Base-by-base conservation (phyloP, 108 stramenopile genomes). In the Skeletonema marinoi region DNA sequence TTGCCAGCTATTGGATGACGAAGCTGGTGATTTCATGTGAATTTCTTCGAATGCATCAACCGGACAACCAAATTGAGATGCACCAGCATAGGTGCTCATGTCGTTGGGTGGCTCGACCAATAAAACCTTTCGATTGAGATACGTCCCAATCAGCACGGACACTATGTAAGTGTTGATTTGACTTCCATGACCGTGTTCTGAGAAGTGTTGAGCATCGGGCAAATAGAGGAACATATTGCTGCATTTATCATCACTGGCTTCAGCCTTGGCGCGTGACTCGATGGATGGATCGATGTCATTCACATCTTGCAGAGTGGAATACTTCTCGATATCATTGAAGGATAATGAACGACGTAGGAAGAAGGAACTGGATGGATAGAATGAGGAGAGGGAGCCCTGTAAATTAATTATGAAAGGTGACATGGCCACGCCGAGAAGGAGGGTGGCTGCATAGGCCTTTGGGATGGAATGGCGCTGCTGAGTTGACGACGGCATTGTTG, bases 81-180 rank as follows among this genome's bases (percentile, higher is more conserved):
- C 80, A 46, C 46, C 44, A 1, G 65, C 46, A 73, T 70, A 80
- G 38, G 50, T 70, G 12, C 70, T 60, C 19, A 38, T 56, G 8
- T 56, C 69, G 4, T 56, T 32, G 8, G 70, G 64, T 0, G 81
- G 74, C 44, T 82, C 81, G 12, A 71, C 14, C n/a, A 82, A 17
- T 33, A 82, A 7, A 58, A 82, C 19, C n/a, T 74, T 67, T 1
- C 73, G 44, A 21, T 70, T 56, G 12, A 82, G 38, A 21, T 75
- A 76, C 10, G 81, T 75, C 62, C 68, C 50, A 51, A 56, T 33
- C 65, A 58, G 13, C 6, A 61, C 59, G 17, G 65, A 65, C 65
- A 82, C 44, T 65, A 82, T 60, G 69, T 82, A 82, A 2, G 70
- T 71, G 32, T 82, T 75, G 19, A 82, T 60, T 60, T 82, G 81